Conservation (phyloP, 176 grass and related monocot genomes). For the Dendrocalamus sinicus region DNA sequence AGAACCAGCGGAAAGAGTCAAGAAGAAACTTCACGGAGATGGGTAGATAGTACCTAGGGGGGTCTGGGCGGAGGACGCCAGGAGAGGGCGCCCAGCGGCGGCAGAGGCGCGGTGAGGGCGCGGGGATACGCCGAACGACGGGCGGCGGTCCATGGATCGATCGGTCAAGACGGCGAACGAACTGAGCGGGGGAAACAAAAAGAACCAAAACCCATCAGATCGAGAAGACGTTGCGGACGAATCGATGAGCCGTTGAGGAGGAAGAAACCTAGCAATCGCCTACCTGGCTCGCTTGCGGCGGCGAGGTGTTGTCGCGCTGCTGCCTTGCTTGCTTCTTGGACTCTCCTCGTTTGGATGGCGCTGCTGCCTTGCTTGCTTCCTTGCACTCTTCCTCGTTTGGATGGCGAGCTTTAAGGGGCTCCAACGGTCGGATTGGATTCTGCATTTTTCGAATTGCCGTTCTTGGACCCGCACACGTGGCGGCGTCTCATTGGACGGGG, state of each 20-base stretch:
- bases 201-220: constrained; percentile 11
- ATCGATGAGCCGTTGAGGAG: neutral
- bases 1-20: too few species aligned
- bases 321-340: neutral
- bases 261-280: neutral
- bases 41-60: constrained; percentile 47
- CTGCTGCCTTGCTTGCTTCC: too few species aligned
- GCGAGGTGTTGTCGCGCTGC: neutral
- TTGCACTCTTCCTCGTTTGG: neutral
- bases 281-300: neutral
- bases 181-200: neutral
- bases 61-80: constrained; percentile 38
- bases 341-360: neutral
- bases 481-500: too few species aligned
- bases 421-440: constrained; percentile 48
- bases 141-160: constrained; percentile 61
- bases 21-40: too few species aligned
- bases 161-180: neutral
- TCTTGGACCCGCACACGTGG: too few species aligned
- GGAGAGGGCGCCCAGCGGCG: constrained; percentile 26
- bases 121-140: constrained; percentile 69
- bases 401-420: neutral
- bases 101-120: constrained; percentile 50
- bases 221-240: neutral
- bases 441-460: neutral